Evolutionary conservation across 164 flowering plant species (phyloP).

Genomic region (Umbellularia californica): DNA sequence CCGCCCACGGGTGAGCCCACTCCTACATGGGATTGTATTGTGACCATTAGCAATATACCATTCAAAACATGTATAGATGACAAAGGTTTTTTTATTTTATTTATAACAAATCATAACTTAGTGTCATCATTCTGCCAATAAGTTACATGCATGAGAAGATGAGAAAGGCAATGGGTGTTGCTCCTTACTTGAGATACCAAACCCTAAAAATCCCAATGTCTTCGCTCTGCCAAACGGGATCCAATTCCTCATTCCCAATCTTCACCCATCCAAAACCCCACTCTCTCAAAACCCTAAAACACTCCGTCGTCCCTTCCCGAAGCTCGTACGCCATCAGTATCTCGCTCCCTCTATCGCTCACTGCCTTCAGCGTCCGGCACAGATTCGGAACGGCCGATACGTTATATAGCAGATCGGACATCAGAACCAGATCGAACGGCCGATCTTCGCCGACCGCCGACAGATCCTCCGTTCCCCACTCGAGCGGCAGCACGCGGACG

Average conservation of each 20-base stretch:
- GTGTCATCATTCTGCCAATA: too few species aligned
- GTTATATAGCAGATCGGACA: slow-evolving; percentile 17
- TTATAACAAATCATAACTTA: too few species aligned
- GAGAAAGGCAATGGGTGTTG: too few species aligned
- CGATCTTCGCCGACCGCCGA: slow-evolving; percentile 4
- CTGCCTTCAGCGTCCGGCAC: slow-evolving; percentile 8
- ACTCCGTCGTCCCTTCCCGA: slow-evolving; percentile 12
- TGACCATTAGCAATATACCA: too few species aligned
- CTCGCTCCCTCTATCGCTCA: slow-evolving; percentile 8
- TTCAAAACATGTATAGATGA: too few species aligned
- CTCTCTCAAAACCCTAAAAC: slow-evolving; percentile 10
- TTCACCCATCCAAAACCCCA: slow-evolving; percentile 16
- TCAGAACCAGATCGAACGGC: slow-evolving; percentile 15
- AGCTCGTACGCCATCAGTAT: slow-evolving; percentile 19
- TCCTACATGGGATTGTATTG: too few species aligned
- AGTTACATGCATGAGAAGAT: too few species aligned
- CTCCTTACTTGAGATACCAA: not conserved
- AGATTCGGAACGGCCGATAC: not conserved
- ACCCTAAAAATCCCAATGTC: slow-evolving; percentile 14
- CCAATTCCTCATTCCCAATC: slow-evolving; percentile 6
- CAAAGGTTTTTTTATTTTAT: too few species aligned
- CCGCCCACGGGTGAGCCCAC: too few species aligned
- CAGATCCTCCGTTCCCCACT: slow-evolving; percentile 10
- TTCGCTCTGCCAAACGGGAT: slow-evolving; percentile 19
- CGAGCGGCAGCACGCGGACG: slow-evolving; percentile 13